Evolutionary conservation across 2,329 filamentous ascomycete genomes (phyloP).

Genomic region (Pyricularia sp.): DNA sequence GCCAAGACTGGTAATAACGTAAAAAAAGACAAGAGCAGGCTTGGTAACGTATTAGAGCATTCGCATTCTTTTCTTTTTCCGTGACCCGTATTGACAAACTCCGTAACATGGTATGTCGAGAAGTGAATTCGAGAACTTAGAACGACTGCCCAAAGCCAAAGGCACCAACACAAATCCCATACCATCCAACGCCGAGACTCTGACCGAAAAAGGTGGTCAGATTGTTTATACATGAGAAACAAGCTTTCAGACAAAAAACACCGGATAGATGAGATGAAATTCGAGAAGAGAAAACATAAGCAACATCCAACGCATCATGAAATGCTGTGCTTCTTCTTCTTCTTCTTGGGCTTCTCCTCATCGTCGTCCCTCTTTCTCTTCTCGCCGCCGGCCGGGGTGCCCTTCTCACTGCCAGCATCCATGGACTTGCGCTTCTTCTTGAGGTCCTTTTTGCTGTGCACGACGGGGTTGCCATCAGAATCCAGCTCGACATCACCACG

Average conservation of each 20-base stretch:
- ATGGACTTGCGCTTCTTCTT: slow-evolving; percentile 21
- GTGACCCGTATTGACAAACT: slow-evolving; percentile 1
- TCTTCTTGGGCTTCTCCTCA: slow-evolving; percentile 48
- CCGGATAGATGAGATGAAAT: neutral
- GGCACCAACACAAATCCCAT: slow-evolving; percentile 1
- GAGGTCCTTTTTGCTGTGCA: slow-evolving; percentile 43
- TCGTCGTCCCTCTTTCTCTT: slow-evolving; percentile 64
- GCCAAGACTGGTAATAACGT: too few relatives aligned
- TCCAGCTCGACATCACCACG: slow-evolving; percentile 63
- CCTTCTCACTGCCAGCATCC: slow-evolving; percentile 17
- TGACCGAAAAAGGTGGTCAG: slow-evolving; percentile 3
- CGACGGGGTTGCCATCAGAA: slow-evolving; percentile 53
- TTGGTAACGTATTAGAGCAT: neutral
- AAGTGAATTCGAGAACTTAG: neutral
- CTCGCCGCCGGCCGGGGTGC: slow-evolving; percentile 29
- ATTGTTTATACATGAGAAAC: slow-evolving; percentile 4
- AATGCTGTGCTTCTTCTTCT: slow-evolving; percentile 29
- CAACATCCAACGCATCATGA: neutral
- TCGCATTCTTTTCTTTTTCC: neutral
- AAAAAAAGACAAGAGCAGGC: neutral
- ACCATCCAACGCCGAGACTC: slow-evolving; percentile 4
- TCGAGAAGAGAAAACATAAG: neutral
- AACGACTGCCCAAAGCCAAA: slow-evolving; percentile 1
- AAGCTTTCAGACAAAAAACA: slow-evolving; percentile 1
- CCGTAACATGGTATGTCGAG: slow-evolving; percentile 1